Percentiles rank a stretch among this genome's conserved stretches.
Conservation (phyloP, 306 rosid species). For the Sindora glabra region DNA sequence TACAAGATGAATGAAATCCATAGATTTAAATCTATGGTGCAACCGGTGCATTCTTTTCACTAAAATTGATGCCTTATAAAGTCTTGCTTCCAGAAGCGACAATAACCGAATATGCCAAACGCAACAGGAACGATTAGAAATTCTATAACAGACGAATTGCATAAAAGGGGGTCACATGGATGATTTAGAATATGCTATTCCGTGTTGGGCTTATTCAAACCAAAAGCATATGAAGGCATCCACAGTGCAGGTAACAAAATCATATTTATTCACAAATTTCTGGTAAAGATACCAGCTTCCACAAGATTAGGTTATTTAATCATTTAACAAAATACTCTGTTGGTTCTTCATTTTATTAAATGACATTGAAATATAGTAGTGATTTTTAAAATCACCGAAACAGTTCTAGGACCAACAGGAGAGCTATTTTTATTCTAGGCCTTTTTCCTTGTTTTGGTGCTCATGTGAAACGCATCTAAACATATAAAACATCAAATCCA, state of each 20-base stretch:
- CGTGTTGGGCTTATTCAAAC: not conserved
- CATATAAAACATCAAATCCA: conserved; percentile 1
- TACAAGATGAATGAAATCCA: too few species aligned
- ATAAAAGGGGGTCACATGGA: too few species aligned
- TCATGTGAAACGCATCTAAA: conserved; percentile 9
- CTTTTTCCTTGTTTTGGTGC: conserved; percentile 15
- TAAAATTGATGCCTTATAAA: too few species aligned
- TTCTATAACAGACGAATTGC: too few species aligned
- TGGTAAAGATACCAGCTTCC: not conserved
- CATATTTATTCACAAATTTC: not conserved
- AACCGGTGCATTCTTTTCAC: too few species aligned
- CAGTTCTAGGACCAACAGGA: conserved; percentile 17
- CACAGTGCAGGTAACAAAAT: not conserved
- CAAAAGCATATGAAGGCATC: too few species aligned
- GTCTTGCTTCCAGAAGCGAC: not conserved
- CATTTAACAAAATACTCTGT: not conserved
- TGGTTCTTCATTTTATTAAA: not conserved
- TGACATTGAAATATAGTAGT: not conserved
- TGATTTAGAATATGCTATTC: not conserved
- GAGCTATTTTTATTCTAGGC: conserved; percentile 18
- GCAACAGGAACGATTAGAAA: too few species aligned
- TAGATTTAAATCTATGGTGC: too few species aligned
- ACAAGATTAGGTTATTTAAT: not conserved
- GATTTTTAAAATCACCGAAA: too few species aligned
- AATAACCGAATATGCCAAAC: not conserved